Evolutionary conservation across 345 rosid genomes (phyloP).

Genomic region (Citropsis articulata): DNA sequence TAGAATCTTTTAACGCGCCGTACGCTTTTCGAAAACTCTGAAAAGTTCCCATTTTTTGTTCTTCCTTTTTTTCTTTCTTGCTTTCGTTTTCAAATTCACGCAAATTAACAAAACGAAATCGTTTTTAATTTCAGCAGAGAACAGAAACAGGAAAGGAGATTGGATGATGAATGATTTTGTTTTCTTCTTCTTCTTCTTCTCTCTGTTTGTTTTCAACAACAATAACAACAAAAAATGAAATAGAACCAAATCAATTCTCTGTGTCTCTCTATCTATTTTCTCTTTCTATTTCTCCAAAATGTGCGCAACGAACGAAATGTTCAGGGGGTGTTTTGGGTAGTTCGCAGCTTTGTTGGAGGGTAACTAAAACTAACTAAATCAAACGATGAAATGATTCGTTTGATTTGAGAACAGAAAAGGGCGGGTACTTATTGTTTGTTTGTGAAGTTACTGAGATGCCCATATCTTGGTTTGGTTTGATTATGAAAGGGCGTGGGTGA

Average conservation of each 20-base stretch:
- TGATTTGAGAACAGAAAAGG: background rate
- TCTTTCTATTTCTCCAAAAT: slow-evolving; percentile 15
- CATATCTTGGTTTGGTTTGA: background rate
- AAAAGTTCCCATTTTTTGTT: slow-evolving; percentile 60
- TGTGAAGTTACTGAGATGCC: background rate
- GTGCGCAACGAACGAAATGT: slow-evolving; percentile 24
- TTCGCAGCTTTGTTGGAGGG: background rate
- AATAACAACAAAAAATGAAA: background rate
- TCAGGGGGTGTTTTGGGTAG: slow-evolving; percentile 14
- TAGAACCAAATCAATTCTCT: background rate
- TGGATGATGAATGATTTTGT: background rate
- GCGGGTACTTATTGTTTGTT: background rate
- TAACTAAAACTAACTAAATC: slow-evolving; percentile 9
- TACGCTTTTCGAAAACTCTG: slow-evolving; percentile 86
- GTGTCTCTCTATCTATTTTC: background rate
- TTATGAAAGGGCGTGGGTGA: background rate
- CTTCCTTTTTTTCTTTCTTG: background rate
- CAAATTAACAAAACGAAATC: background rate
- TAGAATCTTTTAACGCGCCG: slow-evolving; percentile 94
- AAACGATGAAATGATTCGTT: background rate
- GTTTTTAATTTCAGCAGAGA: slow-evolving; percentile 5
- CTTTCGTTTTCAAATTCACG: background rate
- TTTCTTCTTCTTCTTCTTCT: slow-evolving; percentile 11
- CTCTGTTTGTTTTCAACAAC: background rate
- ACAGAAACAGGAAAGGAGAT: slow-evolving; percentile 5